Evolutionary conservation across 805 yeast genomes (phyloP).

Genomic region (Yamadazyma takamatsuzukensis): DNA sequence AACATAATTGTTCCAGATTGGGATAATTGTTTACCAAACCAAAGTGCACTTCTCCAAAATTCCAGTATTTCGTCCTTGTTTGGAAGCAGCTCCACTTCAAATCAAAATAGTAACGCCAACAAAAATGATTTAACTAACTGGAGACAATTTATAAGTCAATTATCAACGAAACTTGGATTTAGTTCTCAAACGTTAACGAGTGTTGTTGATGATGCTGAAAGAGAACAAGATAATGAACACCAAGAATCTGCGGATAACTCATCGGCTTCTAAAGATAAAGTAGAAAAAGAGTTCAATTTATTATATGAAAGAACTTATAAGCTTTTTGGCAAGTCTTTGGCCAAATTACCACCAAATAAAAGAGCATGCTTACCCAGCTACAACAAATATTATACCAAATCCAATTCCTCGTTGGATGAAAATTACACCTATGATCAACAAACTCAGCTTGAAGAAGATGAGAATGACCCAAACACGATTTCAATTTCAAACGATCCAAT

Average conservation of each 20-base stretch:
- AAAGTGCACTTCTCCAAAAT: conserved; percentile 13
- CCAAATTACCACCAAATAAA: conserved; percentile 33
- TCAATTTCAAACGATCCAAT: conserved; percentile 38
- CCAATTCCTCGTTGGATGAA: conserved; percentile 8
- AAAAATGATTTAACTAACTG: conserved; percentile 33
- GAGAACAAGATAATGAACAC: conserved; percentile 3
- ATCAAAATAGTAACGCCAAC: conserved; percentile 14
- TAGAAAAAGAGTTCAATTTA: conserved; percentile 29
- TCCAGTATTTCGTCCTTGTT: conserved; percentile 17
- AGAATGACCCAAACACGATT: conserved; percentile 27
- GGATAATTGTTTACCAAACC: conserved; percentile 34
- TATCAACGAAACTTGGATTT: conserved; percentile 34
- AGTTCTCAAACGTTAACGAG: conserved; percentile 26
- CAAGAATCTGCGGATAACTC: conserved; percentile 9
- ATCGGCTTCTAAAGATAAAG: conserved; percentile 14
- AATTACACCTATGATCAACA: conserved; percentile 15
- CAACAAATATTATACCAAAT: conserved; percentile 23
- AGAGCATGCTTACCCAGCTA: conserved; percentile 39
- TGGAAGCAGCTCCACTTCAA: conserved; percentile 24
- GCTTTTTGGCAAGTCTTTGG: conserved; percentile 35
- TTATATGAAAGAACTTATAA: conserved; percentile 34
- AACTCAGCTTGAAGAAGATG: conserved; percentile 25
- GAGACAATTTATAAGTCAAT: conserved; percentile 30
- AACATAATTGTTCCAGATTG: conserved; percentile 42
- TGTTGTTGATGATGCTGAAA: conserved; percentile 16